Evolutionary conservation across 371 early-diverging fungal genomes (phyloP).

Genomic region (Mucor sp.): DNA sequence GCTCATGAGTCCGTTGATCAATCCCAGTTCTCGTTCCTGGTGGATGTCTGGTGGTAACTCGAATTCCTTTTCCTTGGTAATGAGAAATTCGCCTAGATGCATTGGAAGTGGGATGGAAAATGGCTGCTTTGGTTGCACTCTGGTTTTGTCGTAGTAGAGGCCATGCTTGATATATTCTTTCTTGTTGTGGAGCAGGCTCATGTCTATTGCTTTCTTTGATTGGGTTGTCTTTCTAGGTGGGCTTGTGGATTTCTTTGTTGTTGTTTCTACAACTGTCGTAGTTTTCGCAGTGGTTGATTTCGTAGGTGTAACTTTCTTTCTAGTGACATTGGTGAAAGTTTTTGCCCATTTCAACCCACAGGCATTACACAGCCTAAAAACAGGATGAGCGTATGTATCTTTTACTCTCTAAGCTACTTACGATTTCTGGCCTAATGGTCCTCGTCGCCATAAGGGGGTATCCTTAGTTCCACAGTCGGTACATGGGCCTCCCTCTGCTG

Average conservation of each 20-base stretch:
- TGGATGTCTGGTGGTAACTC: slow-evolving; percentile 51
- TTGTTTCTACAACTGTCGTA: not conserved
- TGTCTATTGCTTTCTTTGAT: slow-evolving; percentile 1
- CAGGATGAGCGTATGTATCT: not conserved
- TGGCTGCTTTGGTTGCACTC: not conserved
- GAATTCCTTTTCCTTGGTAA: slow-evolving; percentile 47
- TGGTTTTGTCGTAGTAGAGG: slow-evolving; percentile 15
- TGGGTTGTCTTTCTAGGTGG: not conserved
- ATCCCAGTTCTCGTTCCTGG: slow-evolving; percentile 45
- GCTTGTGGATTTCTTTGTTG: not conserved
- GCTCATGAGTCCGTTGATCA: slow-evolving; percentile 19
- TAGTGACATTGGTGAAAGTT: not conserved
- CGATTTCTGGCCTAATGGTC: slow-evolving; percentile 40
- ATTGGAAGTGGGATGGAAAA: slow-evolving; percentile 53
- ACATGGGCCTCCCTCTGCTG: not conserved
- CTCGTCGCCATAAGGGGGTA: slow-evolving; percentile 40
- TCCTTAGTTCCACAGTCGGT: slow-evolving; percentile 17
- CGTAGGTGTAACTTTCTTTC: not conserved
- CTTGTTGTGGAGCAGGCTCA: slow-evolving; percentile 1
- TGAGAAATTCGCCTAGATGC: slow-evolving; percentile 51
- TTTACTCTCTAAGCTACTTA: slow-evolving; percentile 5
- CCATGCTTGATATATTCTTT: slow-evolving; percentile 22
- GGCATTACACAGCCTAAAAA: slow-evolving; percentile 43
- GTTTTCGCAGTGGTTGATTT: not conserved
- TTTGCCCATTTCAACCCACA: slow-evolving; percentile 42